Conservation (phyloP, 768 basidiomycete genomes). For the Cyclocybe cylindracea region DNA sequence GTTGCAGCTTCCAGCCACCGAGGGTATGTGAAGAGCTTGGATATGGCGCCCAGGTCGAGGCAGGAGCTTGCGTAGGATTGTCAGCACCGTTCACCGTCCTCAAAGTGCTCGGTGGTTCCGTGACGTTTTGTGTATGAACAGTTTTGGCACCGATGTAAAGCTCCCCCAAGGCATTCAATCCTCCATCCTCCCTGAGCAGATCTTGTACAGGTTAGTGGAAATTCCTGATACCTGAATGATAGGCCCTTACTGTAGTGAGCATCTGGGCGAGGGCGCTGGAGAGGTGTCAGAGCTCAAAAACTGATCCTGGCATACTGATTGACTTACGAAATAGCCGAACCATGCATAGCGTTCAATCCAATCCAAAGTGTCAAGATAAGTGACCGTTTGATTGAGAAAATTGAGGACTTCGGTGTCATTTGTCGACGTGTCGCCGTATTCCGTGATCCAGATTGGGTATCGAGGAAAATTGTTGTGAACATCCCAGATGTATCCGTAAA, state of each 20-base stretch:
- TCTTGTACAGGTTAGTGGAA: constrained; percentile 28
- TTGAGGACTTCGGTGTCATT: constrained; percentile 46
- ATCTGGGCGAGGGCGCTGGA: constrained; percentile 41
- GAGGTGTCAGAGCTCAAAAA: neutral
- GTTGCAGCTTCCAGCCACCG: constrained; percentile 6
- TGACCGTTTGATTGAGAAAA: constrained; percentile 60
- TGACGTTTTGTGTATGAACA: constrained; percentile 37
- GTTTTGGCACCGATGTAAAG: constrained; percentile 48
- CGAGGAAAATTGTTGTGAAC: constrained; percentile 52
- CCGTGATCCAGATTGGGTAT: constrained; percentile 63
- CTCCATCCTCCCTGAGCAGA: constrained; percentile 43
- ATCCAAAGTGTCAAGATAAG: constrained; percentile 52
- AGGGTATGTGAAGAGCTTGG: constrained; percentile 16
- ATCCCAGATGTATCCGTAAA: constrained; percentile 55
- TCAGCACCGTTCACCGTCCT: constrained; percentile 37
- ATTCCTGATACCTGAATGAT: neutral
- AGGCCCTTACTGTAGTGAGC: constrained; percentile 41
- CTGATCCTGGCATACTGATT: constrained; percentile 2
- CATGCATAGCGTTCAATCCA: constrained; percentile 67
- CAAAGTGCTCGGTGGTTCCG: constrained; percentile 27
- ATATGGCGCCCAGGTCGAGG: constrained; percentile 33
- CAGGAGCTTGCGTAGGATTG: constrained; percentile 33
- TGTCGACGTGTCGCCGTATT: constrained; percentile 56
- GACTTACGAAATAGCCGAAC: constrained; percentile 45
- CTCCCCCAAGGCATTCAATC: constrained; percentile 45